Base-by-base conservation (phyloP, 352 stramenopile genomes). In the Globisporangium alternatum region DNA sequence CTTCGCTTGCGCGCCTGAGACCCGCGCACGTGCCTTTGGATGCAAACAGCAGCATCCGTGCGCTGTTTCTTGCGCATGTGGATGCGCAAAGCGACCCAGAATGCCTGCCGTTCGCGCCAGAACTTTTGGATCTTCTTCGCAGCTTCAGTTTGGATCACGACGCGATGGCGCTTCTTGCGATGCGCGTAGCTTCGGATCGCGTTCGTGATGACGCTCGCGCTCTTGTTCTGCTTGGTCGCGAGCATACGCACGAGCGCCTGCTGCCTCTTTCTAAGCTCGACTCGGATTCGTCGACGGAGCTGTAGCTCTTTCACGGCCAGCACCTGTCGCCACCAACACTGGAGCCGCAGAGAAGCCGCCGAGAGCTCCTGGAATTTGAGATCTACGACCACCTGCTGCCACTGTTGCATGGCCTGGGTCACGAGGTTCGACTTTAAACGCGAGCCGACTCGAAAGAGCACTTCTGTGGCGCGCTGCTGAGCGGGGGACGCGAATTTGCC, bases 241-340 rank as follows among this genome's bases (percentile, higher is more conserved):
- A 91, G 55, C 28, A 84, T 60, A 5, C 56, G 57, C n/a, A 89
- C 22, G 31, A 90, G 61, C 2, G 43, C 48, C 22, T 71, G 54
- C 60, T 91, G 80, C 2, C 79, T 76, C n/a, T 60, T 68, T 31
- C 77, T 66, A 7, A 89, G n/a, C 39, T 91, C 74, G 0, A 43
- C 39, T 21, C 68, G 69, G 6, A 90, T 57, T 22, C 62, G 61
- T 56, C 67, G 66, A 1, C 74, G 73, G 22, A 47, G 60, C 3
- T 48, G 19, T 8, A 80, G 52, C 39, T 79, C 70, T 37, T 60
- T 52, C 1, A 65, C 37, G 0, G 83, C 78, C 10, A 66, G 49
- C 2, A 81, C n/a, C 41, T 81, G 71, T 2, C 83, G 71, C 78
- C 83, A 90, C 80, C 78, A 88, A 53, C 80, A 91, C 63, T 91